These are phyloP conservation scores for Kandelia obovata DNA, from an alignment of 345 rosid species.

Conservation along the genomic window DNA sequence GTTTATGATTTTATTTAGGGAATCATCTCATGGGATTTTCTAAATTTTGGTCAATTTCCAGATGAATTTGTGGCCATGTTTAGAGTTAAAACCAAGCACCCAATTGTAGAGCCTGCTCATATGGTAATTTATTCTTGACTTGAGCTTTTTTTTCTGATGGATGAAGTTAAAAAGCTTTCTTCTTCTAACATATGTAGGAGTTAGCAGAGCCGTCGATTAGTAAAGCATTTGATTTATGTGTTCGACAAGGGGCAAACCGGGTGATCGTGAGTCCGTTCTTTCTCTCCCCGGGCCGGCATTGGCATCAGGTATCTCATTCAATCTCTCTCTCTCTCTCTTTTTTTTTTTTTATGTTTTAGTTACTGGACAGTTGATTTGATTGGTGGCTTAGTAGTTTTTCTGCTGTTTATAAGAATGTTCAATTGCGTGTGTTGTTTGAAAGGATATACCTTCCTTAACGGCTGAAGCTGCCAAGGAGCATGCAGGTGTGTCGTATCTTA, in stretches of 20 bases:
- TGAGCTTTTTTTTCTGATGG: background rate
- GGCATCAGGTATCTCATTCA: conserved; percentile 64
- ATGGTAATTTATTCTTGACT: conserved; percentile 48
- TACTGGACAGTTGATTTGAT: conserved; percentile 3
- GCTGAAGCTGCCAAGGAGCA: conserved; percentile 92
- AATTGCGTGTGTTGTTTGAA: conserved; percentile 7
- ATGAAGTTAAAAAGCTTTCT: background rate
- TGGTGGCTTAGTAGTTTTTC: background rate
- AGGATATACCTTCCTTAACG: conserved; percentile 83
- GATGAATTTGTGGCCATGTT: conserved; percentile 89
- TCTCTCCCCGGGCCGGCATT: conserved; percentile 88
- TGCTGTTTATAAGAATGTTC: background rate
- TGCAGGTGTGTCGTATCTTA: conserved; percentile 56
- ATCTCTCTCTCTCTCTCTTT: background rate
- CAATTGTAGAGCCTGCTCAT: conserved; percentile 90
- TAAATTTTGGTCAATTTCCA: conserved; percentile 33
- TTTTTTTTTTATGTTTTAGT: background rate
- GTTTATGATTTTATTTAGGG: background rate
- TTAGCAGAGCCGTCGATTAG: conserved; percentile 84
- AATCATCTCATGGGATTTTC: background rate
- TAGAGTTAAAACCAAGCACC: conserved; percentile 63
- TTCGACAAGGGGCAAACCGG: conserved; percentile 68
- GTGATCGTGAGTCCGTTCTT: conserved; percentile 91
- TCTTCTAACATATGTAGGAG: conserved; percentile 44
- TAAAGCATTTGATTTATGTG: conserved; percentile 71